Percentiles rank a stretch among this genome's conserved stretches.
Conservation (phyloP, 2,329 filamentous ascomycete species). For the Xylaria hypoxylon region DNA sequence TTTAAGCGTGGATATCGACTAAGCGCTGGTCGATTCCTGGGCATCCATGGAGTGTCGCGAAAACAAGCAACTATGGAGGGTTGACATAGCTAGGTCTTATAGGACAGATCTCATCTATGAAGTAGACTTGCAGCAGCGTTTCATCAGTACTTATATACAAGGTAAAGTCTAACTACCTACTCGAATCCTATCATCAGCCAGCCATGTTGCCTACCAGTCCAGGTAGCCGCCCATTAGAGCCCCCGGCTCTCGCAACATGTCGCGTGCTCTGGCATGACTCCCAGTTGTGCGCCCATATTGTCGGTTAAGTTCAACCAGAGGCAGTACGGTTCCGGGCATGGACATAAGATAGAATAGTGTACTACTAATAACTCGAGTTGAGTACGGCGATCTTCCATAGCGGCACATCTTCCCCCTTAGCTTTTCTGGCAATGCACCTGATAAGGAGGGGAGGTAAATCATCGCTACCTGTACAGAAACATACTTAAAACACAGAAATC, state of each 20-base stretch:
- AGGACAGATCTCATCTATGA: constrained; percentile 38
- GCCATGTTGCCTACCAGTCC: constrained; percentile 20
- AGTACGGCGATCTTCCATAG: constrained; percentile 10
- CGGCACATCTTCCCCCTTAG: background rate
- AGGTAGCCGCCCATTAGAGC: constrained; percentile 5
- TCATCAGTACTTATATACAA: constrained; percentile 40
- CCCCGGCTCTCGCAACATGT: background rate
- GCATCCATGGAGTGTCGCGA: constrained; percentile 30
- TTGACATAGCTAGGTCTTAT: constrained; percentile 37
- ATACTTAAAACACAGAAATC: constrained; percentile 9
- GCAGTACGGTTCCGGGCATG: background rate
- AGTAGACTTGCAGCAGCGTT: constrained; percentile 37
- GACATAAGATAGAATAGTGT: constrained; percentile 10
- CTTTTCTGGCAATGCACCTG: constrained; percentile 4
- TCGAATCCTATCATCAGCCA: constrained; percentile 22
- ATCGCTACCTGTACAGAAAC: constrained; percentile 14
- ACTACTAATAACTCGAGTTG: constrained; percentile 15
- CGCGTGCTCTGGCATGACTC: constrained; percentile 2
- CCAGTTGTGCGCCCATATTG: constrained; percentile 3
- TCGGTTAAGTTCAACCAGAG: constrained; percentile 5
- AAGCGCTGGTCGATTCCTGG: constrained; percentile 17
- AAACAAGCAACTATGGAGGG: constrained; percentile 33
- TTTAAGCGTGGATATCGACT: constrained; percentile 21
- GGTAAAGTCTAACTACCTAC: constrained; percentile 41
- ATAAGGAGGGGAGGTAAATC: constrained; percentile 12